phyloP scores from a whole-genome alignment of 805 yeast genomes.

The Yarrowia bubula region DNA sequence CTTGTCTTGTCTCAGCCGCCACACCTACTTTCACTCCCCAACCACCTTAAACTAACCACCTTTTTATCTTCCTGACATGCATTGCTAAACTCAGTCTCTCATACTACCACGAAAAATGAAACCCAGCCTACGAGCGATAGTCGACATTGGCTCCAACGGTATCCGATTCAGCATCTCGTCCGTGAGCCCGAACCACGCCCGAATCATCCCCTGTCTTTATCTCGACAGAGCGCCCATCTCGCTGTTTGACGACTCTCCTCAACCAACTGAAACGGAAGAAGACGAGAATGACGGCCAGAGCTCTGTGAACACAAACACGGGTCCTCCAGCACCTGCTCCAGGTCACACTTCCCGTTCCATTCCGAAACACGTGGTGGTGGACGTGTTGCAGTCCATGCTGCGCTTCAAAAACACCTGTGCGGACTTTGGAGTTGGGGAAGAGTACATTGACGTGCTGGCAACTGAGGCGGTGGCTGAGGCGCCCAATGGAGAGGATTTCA shows the following conservation, averaged over 20 bases:
- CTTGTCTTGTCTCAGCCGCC: constrained; percentile 6
- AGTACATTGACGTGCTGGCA: constrained; percentile 62
- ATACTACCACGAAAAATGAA: constrained; percentile 14
- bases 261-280: constrained; percentile 8
- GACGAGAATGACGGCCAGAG: constrained; percentile 25
- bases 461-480: constrained; percentile 76
- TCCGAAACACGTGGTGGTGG: constrained; percentile 50
- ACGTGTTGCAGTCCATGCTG: constrained; percentile 60
- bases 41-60: constrained; percentile 5
- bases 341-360: constrained; percentile 30
- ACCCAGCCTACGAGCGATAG: constrained; percentile 48
- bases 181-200: constrained; percentile 63
- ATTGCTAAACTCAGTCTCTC: constrained; percentile 13
- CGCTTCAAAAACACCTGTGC: constrained; percentile 68
- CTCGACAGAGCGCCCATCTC: constrained; percentile 73
- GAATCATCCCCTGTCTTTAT: constrained; percentile 75
- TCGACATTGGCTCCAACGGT: constrained; percentile 77
- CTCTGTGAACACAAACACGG: constrained; percentile 20
- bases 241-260: constrained; percentile 41
- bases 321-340: constrained; percentile 3
- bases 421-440: constrained; percentile 65
- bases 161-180: constrained; percentile 71
- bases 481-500: constrained; percentile 57
- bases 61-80: constrained; percentile 5
- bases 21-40: too few species aligned